Conservation (phyloP, 352 stramenopile species). For the Pythium insidiosum region DNA sequence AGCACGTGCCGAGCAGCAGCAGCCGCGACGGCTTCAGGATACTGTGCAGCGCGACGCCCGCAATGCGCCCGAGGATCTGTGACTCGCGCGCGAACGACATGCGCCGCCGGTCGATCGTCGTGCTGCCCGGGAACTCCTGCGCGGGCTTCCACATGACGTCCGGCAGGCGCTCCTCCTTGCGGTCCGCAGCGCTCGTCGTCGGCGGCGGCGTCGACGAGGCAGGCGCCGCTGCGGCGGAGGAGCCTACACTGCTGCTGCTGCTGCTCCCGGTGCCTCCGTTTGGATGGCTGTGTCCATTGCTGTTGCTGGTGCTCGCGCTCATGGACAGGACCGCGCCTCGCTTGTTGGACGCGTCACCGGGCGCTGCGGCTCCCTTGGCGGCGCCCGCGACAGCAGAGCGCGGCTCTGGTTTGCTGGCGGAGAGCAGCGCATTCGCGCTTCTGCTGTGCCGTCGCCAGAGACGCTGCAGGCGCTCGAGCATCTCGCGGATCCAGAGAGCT, state of each 20-base stretch:
- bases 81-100: constrained; percentile 26
- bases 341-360: neutral
- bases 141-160: constrained; percentile 52
- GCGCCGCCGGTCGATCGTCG: constrained; percentile 26
- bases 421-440: constrained; percentile 1
- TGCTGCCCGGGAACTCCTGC: constrained; percentile 43
- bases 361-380: neutral
- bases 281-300: neutral
- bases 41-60: constrained; percentile 24
- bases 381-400: neutral
- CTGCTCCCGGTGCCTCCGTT: neutral
- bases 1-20: constrained; percentile 37
- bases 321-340: too few relatives aligned
- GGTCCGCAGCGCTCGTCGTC: neutral
- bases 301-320: too few relatives aligned
- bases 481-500: too few relatives aligned
- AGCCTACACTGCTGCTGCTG: neutral
- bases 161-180: constrained; percentile 20
- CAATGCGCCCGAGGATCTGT: constrained; percentile 40
- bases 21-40: constrained; percentile 41
- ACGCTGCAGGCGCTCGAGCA: constrained; percentile 11
- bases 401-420: neutral
- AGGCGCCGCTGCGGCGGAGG: neutral
- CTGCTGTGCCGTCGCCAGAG: constrained; percentile 6
- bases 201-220: neutral